These are phyloP conservation scores for Solioccasus polychromus DNA, from an alignment of 768 basidiomycete genomes.

Conservation along the genomic window DNA sequence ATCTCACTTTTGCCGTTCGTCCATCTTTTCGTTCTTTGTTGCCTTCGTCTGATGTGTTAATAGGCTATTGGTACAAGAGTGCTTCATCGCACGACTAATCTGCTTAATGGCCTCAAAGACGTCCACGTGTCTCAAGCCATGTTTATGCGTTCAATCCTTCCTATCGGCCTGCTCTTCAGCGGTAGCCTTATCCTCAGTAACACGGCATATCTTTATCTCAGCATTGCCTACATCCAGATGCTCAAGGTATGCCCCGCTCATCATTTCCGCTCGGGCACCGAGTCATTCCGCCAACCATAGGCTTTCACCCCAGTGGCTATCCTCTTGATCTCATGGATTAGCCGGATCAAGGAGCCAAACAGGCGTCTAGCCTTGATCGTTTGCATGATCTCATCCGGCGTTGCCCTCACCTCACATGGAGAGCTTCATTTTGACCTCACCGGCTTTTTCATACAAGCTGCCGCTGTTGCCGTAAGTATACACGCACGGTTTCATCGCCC, in stretches of 20 bases:
- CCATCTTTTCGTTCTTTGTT: not conserved
- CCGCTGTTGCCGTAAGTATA: constrained; percentile 67
- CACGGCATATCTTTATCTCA: constrained; percentile 88
- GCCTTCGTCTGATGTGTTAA: not conserved
- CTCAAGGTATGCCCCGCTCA: constrained; percentile 60
- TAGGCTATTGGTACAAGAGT: constrained; percentile 84
- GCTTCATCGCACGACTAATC: constrained; percentile 73
- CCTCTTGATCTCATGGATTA: constrained; percentile 88
- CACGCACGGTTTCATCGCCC: not conserved
- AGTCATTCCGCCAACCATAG: constrained; percentile 36
- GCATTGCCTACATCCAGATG: constrained; percentile 96
- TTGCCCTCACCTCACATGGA: constrained; percentile 85
- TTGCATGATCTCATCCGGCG: constrained; percentile 85
- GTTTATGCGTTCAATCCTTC: constrained; percentile 84
- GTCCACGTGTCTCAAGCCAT: constrained; percentile 75
- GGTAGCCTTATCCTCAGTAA: constrained; percentile 90
- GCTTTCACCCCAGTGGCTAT: constrained; percentile 91
- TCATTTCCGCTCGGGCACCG: not conserved
- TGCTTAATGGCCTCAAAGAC: constrained; percentile 77
- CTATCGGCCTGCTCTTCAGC: constrained; percentile 91
- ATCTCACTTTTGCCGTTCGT: constrained; percentile 65
- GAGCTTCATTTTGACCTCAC: constrained; percentile 82
- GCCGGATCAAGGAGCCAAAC: constrained; percentile 86
- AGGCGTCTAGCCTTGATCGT: constrained; percentile 80
- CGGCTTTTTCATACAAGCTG: constrained; percentile 85